A percentile compares a stretch with the other conserved stretches of the same genome.
Evolutionary conservation across 345 rosid species (phyloP).

Genomic region (Chamaenerion angustifolium): DNA sequence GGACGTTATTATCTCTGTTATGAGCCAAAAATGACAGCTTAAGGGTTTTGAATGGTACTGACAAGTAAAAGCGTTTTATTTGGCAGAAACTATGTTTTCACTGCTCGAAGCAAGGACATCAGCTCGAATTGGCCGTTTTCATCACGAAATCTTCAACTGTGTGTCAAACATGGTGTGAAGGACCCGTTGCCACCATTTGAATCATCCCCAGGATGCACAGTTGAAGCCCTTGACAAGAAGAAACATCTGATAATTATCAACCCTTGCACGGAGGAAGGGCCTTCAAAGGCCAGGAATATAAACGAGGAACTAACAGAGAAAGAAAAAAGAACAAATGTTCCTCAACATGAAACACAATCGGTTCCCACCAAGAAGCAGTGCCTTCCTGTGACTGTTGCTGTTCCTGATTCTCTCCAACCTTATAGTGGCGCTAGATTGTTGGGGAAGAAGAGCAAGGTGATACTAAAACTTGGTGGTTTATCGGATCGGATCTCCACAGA

Average conservation of each 20-base stretch:
- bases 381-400: conserved; percentile 15
- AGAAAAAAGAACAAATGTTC: conserved; percentile 27
- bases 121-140: conserved; percentile 92
- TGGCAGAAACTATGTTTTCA: conserved; percentile 82
- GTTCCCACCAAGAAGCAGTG: conserved; percentile 25
- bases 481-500: conserved; percentile 49
- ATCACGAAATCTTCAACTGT: conserved; percentile 52
- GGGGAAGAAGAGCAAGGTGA: conserved; percentile 23
- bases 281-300: conserved; percentile 6
- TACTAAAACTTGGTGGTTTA: conserved; percentile 27
- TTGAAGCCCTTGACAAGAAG: conserved; percentile 11
- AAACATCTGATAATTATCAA: conserved; percentile 7
- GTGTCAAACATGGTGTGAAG: conserved; percentile 74
- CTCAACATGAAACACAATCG: conserved; percentile 42
- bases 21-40: too few relatives aligned
- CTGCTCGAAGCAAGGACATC: conserved; percentile 62
- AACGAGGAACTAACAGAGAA: conserved; percentile 36
- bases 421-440: conserved; percentile 20
- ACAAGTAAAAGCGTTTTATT: neutral
- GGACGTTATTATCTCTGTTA: too few relatives aligned
- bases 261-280: neutral
- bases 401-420: conserved; percentile 11
- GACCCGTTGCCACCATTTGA: conserved; percentile 80
- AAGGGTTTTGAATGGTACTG: neutral
- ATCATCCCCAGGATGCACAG: conserved; percentile 18